Evolutionary conservation across 1,284 basidiomycete genomes (phyloP).

Genomic region (Sanghuangporus weigelae): DNA sequence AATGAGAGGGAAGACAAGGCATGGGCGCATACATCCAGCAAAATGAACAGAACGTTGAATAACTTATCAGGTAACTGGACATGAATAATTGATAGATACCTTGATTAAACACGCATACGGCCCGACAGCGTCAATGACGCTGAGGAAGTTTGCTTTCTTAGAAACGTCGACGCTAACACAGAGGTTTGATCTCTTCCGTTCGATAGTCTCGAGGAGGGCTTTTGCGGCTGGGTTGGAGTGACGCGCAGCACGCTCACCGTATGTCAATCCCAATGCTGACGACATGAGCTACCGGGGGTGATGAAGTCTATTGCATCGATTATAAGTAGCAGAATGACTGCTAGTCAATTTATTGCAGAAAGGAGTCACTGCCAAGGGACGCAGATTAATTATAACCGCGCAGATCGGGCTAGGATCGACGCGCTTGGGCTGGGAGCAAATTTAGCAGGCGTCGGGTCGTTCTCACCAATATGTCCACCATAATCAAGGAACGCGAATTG

Average conservation of each 20-base stretch:
- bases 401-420: not conserved
- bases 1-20: not conserved
- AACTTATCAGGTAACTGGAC: not conserved
- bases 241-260: slow-evolving; percentile 56
- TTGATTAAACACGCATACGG: slow-evolving; percentile 92
- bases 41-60: slow-evolving; percentile 1
- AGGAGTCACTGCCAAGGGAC: not conserved
- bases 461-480: not conserved
- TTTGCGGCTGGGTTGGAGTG: slow-evolving; percentile 74
- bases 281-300: slow-evolving; percentile 32
- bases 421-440: not conserved
- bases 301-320: slow-evolving; percentile 17
- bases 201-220: slow-evolving; percentile 78
- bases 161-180: slow-evolving; percentile 96
- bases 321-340: not conserved
- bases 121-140: slow-evolving; percentile 85
- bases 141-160: slow-evolving; percentile 73
- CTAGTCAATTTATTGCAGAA: not conserved
- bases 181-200: slow-evolving; percentile 87
- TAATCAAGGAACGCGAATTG: not conserved
- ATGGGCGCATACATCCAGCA: slow-evolving; percentile 18
- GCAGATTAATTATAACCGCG: not conserved
- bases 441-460: not conserved
- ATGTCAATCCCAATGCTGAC: slow-evolving; percentile 43
- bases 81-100: slow-evolving; percentile 38